A percentile compares a stretch with the other conserved stretches of the same genome.
These are phyloP conservation scores for Cyberlindnera japonica DNA, from an alignment of 805 yeast species.

Conservation along the genomic window DNA sequence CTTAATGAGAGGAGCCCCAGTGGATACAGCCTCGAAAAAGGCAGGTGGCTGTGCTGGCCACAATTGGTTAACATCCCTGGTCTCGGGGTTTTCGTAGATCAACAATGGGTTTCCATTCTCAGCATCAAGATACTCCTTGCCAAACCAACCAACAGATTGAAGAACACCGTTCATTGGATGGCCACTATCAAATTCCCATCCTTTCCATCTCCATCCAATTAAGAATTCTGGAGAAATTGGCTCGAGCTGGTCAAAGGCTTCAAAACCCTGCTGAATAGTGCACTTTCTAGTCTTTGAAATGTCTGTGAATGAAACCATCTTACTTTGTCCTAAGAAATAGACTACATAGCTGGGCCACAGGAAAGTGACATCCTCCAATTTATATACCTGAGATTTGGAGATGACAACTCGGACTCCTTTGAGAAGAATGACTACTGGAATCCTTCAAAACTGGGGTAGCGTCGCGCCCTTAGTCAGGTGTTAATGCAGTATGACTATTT, in stretches of 20 bases:
- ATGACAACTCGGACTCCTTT: too few species aligned
- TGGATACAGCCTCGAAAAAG: not conserved
- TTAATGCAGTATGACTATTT: too few species aligned
- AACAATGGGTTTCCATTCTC: not conserved
- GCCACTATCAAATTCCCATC: not conserved
- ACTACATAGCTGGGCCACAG: too few species aligned
- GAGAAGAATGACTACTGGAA: too few species aligned
- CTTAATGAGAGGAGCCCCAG: not conserved
- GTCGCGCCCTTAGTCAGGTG: too few species aligned
- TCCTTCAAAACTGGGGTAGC: too few species aligned
- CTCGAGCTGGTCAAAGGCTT: not conserved
- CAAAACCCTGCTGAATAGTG: not conserved
- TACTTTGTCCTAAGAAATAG: too few species aligned
- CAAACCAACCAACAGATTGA: not conserved
- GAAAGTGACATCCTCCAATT: too few species aligned
- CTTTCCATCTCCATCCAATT: not conserved
- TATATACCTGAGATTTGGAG: too few species aligned
- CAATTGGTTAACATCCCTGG: not conserved
- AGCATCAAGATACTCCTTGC: not conserved
- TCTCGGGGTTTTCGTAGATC: not conserved
- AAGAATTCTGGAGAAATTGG: not conserved
- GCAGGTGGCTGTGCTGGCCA: not conserved
- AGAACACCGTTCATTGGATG: not conserved
- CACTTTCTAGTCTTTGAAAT: not conserved
- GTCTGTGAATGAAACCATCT: not conserved